Conservation (phyloP, 768 basidiomycete genomes). For the Tricholoma matsutake region DNA sequence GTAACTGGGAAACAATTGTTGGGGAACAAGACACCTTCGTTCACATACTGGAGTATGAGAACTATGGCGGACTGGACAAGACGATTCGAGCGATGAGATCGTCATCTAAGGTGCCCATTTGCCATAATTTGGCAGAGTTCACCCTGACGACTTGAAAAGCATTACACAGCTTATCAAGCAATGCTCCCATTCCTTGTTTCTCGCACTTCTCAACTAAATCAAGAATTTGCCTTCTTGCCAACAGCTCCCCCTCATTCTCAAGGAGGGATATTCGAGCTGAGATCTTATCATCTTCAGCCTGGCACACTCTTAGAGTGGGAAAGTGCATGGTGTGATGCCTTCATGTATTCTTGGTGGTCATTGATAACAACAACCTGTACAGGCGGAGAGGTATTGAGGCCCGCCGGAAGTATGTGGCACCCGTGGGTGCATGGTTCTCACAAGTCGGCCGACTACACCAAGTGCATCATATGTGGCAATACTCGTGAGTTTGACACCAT, state of each 20-base stretch:
- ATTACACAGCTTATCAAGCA: constrained; percentile 61
- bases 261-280: constrained; percentile 92
- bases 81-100: constrained; percentile 58
- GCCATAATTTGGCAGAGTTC: not conserved
- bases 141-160: constrained; percentile 35
- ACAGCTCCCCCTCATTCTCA: constrained; percentile 82
- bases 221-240: constrained; percentile 96
- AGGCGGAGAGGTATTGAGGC: constrained; percentile 96
- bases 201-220: constrained; percentile 75
- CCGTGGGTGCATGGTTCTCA: constrained; percentile 90
- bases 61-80: constrained; percentile 86
- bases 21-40: constrained; percentile 87
- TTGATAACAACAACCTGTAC: not conserved
- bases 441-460: constrained; percentile 81
- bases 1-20: constrained; percentile 89
- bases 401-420: constrained; percentile 79
- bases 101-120: constrained; percentile 53
- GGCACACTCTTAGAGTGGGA: constrained; percentile 96
- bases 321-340: constrained; percentile 65
- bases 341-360: not conserved
- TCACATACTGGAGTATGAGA: constrained; percentile 89
- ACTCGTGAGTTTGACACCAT: constrained; percentile 56
- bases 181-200: constrained; percentile 76
- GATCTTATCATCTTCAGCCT: constrained; percentile 84
- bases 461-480: constrained; percentile 98